These are phyloP conservation scores for Boletellus deceptivus DNA, from an alignment of 1,284 basidiomycete species.

Conservation along the genomic window DNA sequence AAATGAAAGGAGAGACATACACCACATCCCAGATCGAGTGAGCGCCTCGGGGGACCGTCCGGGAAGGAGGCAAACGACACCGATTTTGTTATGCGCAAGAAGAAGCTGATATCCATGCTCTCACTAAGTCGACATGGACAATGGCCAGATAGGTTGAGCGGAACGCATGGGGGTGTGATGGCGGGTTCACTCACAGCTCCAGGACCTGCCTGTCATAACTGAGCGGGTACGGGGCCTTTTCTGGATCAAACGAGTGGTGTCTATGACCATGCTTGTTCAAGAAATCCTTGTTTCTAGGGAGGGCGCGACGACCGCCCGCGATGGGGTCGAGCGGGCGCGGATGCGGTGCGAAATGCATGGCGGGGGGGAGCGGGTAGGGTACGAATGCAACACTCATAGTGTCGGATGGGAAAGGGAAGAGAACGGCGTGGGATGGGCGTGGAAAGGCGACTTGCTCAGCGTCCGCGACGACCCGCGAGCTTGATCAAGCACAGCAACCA, in stretches of 20 bases:
- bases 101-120: conserved; percentile 54
- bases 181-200: conserved; percentile 53
- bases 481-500: conserved; percentile 3
- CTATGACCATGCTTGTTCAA: conserved; percentile 55
- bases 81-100: conserved; percentile 47
- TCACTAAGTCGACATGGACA: conserved; percentile 40
- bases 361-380: conserved; percentile 6
- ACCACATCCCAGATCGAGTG: conserved; percentile 69
- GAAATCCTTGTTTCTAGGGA: conserved; percentile 52
- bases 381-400: conserved; percentile 15
- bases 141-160: conserved; percentile 2
- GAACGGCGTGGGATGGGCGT: conserved; percentile 16
- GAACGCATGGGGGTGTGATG: not conserved
- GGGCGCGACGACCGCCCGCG: conserved; percentile 20
- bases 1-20: conserved; percentile 39
- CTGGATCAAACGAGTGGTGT: conserved; percentile 63
- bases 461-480: not conserved
- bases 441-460: conserved; percentile 13
- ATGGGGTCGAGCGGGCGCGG: conserved; percentile 12
- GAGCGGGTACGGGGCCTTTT: conserved; percentile 69
- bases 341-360: conserved; percentile 20
- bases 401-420: not conserved
- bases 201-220: conserved; percentile 63
- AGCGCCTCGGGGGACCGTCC: conserved; percentile 44
- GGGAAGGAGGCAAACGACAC: conserved; percentile 57